These are phyloP conservation scores for Stephania japonica DNA, from an alignment of 164 flowering plant genomes.

Conservation along the genomic window DNA sequence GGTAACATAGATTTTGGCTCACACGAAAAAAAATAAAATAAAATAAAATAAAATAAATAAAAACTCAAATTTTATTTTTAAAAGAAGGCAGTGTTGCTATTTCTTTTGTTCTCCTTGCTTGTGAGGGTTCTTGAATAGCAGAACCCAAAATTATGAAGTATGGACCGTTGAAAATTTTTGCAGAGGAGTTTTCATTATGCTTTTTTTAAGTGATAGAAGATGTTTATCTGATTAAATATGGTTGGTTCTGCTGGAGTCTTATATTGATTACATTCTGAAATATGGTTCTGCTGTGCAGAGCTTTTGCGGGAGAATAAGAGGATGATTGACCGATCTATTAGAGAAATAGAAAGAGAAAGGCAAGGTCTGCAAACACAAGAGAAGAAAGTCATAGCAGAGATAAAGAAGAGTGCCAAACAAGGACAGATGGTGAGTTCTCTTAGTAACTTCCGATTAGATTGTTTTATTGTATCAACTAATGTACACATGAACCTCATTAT, in stretches of 20 bases:
- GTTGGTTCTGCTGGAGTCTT: neutral
- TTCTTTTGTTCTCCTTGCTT: too few species aligned
- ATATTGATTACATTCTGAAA: neutral
- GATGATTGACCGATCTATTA: constrained; percentile 90
- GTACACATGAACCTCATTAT: too few species aligned
- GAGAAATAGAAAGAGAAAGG: constrained; percentile 96
- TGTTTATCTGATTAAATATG: neutral
- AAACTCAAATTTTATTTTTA: too few species aligned
- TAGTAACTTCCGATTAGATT: neutral
- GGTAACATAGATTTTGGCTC: too few species aligned
- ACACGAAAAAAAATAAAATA: too few species aligned
- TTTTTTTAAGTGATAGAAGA: neutral
- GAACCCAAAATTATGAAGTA: neutral
- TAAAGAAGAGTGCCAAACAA: constrained; percentile 93
- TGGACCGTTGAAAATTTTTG: neutral
- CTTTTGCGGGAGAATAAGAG: constrained; percentile 94
- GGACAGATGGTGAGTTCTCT: constrained; percentile 77
- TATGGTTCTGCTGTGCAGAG: constrained; percentile 34
- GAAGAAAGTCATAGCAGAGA: constrained; percentile 85
- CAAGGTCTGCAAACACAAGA: constrained; percentile 87
- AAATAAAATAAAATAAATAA: too few species aligned
- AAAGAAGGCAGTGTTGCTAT: too few species aligned
- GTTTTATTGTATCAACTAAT: neutral
- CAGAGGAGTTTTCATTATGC: neutral
- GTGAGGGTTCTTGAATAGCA: neutral